Percentiles rank a stretch among this genome's conserved stretches.
These are phyloP conservation scores for Neofusicoccum parvum DNA, from an alignment of 2,329 filamentous ascomycete genomes.

Conservation along the genomic window DNA sequence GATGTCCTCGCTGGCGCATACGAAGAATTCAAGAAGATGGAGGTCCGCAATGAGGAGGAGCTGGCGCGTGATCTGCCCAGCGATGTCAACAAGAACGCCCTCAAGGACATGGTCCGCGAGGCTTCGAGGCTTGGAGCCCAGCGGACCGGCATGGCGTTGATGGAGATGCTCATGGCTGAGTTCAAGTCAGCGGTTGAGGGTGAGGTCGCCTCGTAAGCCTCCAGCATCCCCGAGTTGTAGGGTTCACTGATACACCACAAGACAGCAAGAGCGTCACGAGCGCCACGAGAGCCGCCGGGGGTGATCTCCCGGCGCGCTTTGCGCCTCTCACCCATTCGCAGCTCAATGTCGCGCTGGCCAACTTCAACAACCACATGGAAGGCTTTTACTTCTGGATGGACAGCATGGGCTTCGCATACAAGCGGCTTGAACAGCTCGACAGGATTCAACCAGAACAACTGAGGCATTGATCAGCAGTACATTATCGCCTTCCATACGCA, in stretches of 20 bases:
- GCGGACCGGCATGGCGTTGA: slow-evolving; percentile 3
- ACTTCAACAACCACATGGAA: too few species aligned
- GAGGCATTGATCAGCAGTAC: too few species aligned
- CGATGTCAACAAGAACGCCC: not conserved
- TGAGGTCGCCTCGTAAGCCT: slow-evolving; percentile 1
- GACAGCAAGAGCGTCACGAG: not conserved
- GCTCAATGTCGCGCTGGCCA: too few species aligned
- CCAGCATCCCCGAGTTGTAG: not conserved
- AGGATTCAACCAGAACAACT: too few species aligned
- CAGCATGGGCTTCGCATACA: too few species aligned
- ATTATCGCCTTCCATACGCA: too few species aligned
- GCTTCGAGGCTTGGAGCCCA: not conserved
- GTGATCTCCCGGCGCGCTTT: not conserved
- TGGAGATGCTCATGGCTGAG: slow-evolving; percentile 3
- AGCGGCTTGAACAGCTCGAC: too few species aligned
- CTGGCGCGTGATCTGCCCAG: not conserved
- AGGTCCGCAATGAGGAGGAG: not conserved
- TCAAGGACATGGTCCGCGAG: not conserved
- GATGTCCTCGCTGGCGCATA: not conserved
- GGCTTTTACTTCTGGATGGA: too few species aligned
- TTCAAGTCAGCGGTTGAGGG: slow-evolving; percentile 14
- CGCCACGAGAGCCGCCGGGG: not conserved
- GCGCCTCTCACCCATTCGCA: not conserved
- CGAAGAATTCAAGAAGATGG: slow-evolving; percentile 2
- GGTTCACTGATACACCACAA: not conserved